These are phyloP conservation scores for Neurospora sp. DNA, from an alignment of 495 filamentous ascomycete genomes.

Conservation along the genomic window DNA sequence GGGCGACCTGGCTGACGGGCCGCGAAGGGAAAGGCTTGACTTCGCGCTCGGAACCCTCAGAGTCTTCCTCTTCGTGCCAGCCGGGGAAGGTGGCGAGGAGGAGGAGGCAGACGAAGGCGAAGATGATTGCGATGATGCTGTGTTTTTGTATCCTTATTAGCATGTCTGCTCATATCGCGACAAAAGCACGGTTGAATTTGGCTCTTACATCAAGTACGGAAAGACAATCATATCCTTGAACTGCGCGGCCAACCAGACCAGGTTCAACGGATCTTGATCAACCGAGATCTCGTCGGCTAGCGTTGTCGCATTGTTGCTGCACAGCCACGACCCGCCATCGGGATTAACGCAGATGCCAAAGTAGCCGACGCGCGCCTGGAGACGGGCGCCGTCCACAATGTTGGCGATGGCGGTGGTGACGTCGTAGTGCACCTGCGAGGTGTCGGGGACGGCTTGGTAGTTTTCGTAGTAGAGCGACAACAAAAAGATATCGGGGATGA, in stretches of 20 bases:
- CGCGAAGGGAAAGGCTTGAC: constrained; percentile 72
- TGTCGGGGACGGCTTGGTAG: constrained; percentile 55
- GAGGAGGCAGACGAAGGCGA: constrained; percentile 66
- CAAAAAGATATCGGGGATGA: constrained; percentile 72
- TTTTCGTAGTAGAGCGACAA: constrained; percentile 63
- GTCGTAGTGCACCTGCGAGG: constrained; percentile 75
- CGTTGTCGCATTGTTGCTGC: constrained; percentile 67
- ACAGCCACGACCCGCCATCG: constrained; percentile 61
- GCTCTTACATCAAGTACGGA: constrained; percentile 63
- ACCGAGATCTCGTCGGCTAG: constrained; percentile 58
- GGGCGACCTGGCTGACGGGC: constrained; percentile 62
- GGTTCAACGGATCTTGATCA: constrained; percentile 68
- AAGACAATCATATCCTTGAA: constrained; percentile 80
- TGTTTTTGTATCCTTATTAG: no score
- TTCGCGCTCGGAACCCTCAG: constrained; percentile 52
- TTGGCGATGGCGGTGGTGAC: constrained; percentile 65
- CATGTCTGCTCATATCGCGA: no score
- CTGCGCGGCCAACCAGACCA: constrained; percentile 69
- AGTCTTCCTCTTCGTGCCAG: constrained; percentile 67
- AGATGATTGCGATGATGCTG: constrained; percentile 72
- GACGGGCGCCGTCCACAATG: constrained; percentile 55
- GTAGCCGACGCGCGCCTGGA: constrained; percentile 63
- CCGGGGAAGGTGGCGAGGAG: constrained; percentile 73
- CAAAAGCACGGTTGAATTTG: no score
- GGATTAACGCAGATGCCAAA: constrained; percentile 66